Percentiles rank a stretch among this genome's conserved stretches.
phyloP scores from a whole-genome alignment of 768 basidiomycete species.

The Suillus bovinus region DNA sequence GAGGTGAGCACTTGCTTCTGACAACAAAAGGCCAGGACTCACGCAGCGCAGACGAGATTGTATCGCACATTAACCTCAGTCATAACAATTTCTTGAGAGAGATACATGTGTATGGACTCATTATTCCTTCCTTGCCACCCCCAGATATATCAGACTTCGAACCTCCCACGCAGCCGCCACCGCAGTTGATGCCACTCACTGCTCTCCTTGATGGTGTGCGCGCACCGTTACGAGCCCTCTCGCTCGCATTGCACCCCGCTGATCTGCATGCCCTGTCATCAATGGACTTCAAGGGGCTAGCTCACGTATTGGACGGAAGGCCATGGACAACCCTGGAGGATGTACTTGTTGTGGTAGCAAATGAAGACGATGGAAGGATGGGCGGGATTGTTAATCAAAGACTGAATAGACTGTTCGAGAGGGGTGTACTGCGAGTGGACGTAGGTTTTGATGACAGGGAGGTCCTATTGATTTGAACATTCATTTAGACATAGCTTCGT shows the following conservation, averaged over 20 bases:
- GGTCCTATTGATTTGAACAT: constrained; percentile 14
- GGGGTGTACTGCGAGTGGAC: constrained; percentile 29
- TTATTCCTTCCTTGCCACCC: constrained; percentile 31
- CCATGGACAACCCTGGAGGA: constrained; percentile 27
- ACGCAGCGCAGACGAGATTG: constrained; percentile 23
- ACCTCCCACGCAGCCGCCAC: constrained; percentile 6
- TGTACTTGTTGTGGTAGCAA: constrained; percentile 31
- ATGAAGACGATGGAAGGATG: constrained; percentile 29
- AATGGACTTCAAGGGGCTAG: constrained; percentile 32
- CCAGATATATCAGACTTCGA: constrained; percentile 23
- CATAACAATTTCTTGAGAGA: constrained; percentile 28
- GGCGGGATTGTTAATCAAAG: constrained; percentile 26
- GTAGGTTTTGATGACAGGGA: constrained; percentile 35
- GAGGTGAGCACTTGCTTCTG: constrained; percentile 22
- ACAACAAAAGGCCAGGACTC: constrained; percentile 6
- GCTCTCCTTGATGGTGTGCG: constrained; percentile 26
- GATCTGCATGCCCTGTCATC: constrained; percentile 29
- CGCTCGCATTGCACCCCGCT: constrained; percentile 32
- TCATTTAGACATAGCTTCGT: neutral
- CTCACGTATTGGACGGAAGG: constrained; percentile 21
- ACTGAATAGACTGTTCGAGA: constrained; percentile 20
- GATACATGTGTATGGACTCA: constrained; percentile 33
- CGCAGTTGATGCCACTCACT: constrained; percentile 26
- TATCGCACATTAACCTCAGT: constrained; percentile 28
- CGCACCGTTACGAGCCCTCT: constrained; percentile 30